These are phyloP conservation scores for Pochonia chlamydosporia DNA, from an alignment of 2,329 filamentous ascomycete genomes.

Conservation along the genomic window DNA sequence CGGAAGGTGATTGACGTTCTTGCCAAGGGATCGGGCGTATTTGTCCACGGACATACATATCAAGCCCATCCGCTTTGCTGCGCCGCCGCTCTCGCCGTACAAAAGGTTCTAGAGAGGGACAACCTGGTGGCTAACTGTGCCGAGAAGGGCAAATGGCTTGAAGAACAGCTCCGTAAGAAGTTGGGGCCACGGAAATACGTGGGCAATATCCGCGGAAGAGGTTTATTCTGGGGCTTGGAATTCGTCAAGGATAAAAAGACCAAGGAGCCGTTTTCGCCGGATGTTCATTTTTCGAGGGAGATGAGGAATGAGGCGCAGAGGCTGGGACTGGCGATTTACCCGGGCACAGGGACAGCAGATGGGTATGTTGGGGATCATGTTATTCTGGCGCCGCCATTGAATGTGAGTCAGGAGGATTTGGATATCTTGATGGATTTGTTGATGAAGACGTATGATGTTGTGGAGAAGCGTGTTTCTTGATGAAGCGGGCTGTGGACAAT, in stretches of 20 bases:
- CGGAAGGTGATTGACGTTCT: constrained; percentile 41
- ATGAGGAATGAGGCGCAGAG: constrained; percentile 25
- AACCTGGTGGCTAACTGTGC: constrained; percentile 53
- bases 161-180: constrained; percentile 32
- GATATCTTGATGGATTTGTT: constrained; percentile 7
- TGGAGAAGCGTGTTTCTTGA: constrained; percentile 1
- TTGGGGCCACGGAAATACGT: constrained; percentile 44
- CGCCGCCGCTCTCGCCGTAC: constrained; percentile 57
- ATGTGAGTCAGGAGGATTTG: constrained; percentile 36
- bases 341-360: constrained; percentile 54
- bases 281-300: constrained; percentile 18
- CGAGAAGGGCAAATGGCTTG: constrained; percentile 45
- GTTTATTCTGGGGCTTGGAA: constrained; percentile 44
- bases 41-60: constrained; percentile 54
- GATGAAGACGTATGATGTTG: constrained; percentile 8
- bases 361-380: constrained; percentile 62
- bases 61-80: constrained; percentile 56
- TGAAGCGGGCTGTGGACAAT: neutral
- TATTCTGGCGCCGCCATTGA: constrained; percentile 66
- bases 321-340: constrained; percentile 47
- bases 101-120: constrained; percentile 51
- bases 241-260: constrained; percentile 31
- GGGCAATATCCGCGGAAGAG: constrained; percentile 55
- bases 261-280: constrained; percentile 28
- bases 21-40: constrained; percentile 28